Base-by-base conservation (phyloP, 768 basidiomycete genomes). In the Hygrocybe coccinea region DNA sequence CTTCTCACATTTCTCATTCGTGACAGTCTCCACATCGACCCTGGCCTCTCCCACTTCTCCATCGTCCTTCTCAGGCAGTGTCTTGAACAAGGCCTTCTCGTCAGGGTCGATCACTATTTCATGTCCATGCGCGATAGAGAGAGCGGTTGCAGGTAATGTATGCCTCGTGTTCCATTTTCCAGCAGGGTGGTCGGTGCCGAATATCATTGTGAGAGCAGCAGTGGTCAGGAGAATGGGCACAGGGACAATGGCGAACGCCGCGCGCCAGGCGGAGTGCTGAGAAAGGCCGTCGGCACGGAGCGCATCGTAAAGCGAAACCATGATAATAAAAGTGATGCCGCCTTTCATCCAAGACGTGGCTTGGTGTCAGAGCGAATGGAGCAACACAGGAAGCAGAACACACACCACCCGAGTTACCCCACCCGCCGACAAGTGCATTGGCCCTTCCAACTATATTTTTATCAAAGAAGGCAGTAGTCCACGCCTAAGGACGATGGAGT, bases 391-490 rank as follows among this genome's bases (percentile, higher is more conserved):
- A 48, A 36, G 37, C 24, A 33, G 22, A 52, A 8, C 54, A 61
- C 45, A 54, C 64, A 72, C 38, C 38, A 38, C 52, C 52, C 17
- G 66, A 70, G 34, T 76, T 71, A 46, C 83, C 83, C 79, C 80
- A 84, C 0, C 82, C 83, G 6, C 70, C 82, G 5, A 76, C 78
- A 1, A 85, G 62, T 0, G 80, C 81, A 60, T 83, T 84, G 0
- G 82, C 79, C 22, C 67, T 67, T 6, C 72, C 74, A 14, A 73
- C 69, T 19, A 67, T 63, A 34, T 65, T 70, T 54, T 77, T 82
- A 64, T 83, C 81, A 64, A 80, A 85, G 67, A 85, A 84, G 2
- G 68, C 69, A 0, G 84, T 81, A 8, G 82, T 82, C 80, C 84
- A 83, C 2, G 78, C 77, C 52, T 46, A 46, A 41, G 19, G 14